Percentiles rank a stretch among this genome's conserved stretches.
Evolutionary conservation across 2,329 filamentous ascomycete genomes (phyloP).

Genomic region (Ophiostoma fasciatum): DNA sequence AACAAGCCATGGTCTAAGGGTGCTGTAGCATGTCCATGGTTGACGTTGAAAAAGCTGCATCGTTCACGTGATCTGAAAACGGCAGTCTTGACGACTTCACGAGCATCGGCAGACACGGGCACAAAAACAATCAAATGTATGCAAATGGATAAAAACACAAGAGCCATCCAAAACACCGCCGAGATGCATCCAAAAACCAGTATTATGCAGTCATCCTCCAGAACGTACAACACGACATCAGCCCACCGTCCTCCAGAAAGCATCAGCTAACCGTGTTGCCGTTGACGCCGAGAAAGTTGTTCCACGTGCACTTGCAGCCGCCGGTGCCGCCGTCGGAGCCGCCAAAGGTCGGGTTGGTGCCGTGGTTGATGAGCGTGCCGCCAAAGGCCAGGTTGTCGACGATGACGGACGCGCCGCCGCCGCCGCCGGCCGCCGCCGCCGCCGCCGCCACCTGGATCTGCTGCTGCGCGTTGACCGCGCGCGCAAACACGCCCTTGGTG

Average conservation of each 20-base stretch:
- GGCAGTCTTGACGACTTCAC: no score
- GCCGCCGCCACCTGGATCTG: slow-evolving; percentile 28
- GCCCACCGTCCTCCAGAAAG: no score
- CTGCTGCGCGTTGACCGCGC: slow-evolving; percentile 29
- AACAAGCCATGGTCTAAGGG: background rate
- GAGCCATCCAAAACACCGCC: background rate
- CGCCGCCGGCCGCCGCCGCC: no score
- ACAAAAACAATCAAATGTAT: no score
- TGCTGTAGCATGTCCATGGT: no score
- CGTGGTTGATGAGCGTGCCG: slow-evolving; percentile 37
- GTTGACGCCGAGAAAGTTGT: slow-evolving; percentile 29
- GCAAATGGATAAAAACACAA: no score
- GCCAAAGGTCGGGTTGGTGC: slow-evolving; percentile 31
- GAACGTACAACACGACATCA: no score
- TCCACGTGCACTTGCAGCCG: slow-evolving; percentile 47
- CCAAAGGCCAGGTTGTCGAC: slow-evolving; percentile 34
- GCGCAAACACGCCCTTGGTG: slow-evolving; percentile 39
- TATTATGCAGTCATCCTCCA: slow-evolving; percentile 1
- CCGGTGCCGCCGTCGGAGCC: slow-evolving; percentile 49
- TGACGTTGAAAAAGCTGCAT: no score
- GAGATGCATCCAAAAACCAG: background rate
- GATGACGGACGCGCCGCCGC: no score
- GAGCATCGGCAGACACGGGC: no score
- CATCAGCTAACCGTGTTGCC: no score
- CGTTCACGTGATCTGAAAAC: no score